Evolutionary conservation across 1,139 yeast species (phyloP), one percentile per base, ranked within the genome.

Genomic region (Fermentozyma sake): DNA sequence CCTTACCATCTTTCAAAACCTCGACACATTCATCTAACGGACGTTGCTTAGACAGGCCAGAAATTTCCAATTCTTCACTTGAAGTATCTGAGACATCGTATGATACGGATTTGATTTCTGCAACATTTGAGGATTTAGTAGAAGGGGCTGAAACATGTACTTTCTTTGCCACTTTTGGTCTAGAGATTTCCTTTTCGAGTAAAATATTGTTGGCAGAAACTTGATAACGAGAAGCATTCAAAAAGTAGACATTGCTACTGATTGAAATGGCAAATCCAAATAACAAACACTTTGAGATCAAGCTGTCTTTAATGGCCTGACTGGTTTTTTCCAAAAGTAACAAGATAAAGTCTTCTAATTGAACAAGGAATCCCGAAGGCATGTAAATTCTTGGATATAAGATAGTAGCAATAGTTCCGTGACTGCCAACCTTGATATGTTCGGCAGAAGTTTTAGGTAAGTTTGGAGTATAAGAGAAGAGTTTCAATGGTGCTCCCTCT

Each of bases 181-280:
- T 53, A 3, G 62, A 42, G 23, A 59, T 54, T 41, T 61, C 65
- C 28, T 62, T 53, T 37, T 61, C 66, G 29, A 67, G 50, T 61
- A 70, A 55, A 59, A 61, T 51, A 35, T 57, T 56, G 21, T 68
- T 65, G 15, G 72, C 59, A 12, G 56, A 48, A 13, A 54, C 54
- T 37, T 80, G 84, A 31, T 69, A 67, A 54, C 84, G 74, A 8
- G 89, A 75, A 26, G 82, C 85, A 48, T 80, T 81, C 49, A 91
- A 72, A 43, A 91, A 69, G 57, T 89, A 91, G 26, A 84, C 79
- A 52, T 93, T 91, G 39, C 84, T 77, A 12, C 80, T 77, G 34
- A 87, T 72, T 37, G 95, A 83, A 39, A 84, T 61, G 13, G 82
- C 79, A 37, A 89, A 76, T 5, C 78, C 79, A 42, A 84, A 68